A percentile compares a stretch with the other conserved stretches of the same genome.
Conservation (phyloP, 176 grass and related monocot species). For the Metroxylon sagu region DNA sequence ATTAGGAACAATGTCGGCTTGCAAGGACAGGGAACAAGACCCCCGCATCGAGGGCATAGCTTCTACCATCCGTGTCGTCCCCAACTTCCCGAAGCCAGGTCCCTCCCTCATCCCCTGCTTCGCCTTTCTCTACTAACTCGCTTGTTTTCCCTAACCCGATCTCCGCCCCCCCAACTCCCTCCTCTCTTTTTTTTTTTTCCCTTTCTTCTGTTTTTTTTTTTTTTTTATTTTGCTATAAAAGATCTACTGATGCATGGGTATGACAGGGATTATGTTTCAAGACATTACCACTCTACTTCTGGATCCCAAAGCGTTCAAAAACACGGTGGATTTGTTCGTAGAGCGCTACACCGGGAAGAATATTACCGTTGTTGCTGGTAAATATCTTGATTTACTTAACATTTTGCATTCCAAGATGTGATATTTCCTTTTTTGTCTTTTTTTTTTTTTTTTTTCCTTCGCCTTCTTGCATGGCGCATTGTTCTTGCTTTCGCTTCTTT, state of each 20-base stretch:
- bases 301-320: constrained; percentile 40
- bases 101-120: neutral
- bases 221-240: neutral
- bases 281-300: constrained; percentile 59
- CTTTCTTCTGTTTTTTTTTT: neutral
- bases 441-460: no score
- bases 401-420: no score
- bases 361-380: constrained; percentile 51
- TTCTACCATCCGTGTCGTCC: constrained; percentile 82
- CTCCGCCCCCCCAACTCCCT: neutral
- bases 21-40: constrained; percentile 26
- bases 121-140: neutral
- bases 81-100: constrained; percentile 82
- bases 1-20: constrained; percentile 16
- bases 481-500: no score
- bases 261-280: constrained; percentile 61
- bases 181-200: neutral
- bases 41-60: constrained; percentile 71
- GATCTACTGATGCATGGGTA: neutral
- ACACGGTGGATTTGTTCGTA: constrained; percentile 51
- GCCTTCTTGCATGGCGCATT: no score
- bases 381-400: neutral
- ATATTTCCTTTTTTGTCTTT: no score
- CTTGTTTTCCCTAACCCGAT: neutral
- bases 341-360: constrained; percentile 38